phyloP scores from a whole-genome alignment of 2,329 filamentous ascomycete species.

The Ceratocystis destructans region DNA sequence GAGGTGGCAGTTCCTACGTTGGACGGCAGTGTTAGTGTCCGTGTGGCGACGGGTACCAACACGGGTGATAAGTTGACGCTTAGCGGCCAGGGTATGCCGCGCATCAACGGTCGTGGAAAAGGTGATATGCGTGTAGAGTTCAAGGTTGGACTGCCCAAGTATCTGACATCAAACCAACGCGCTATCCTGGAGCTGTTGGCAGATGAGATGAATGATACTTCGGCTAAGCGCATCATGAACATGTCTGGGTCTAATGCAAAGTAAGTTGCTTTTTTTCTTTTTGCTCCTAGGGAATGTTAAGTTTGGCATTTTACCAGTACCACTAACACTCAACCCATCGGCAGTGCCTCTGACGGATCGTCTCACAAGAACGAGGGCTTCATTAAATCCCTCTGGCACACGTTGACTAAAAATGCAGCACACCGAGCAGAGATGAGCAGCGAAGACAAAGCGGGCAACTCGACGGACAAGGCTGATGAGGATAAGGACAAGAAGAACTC shows the following conservation, averaged over 20 bases:
- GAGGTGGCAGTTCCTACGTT: slow-evolving; percentile 82
- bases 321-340: background rate
- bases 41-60: slow-evolving; percentile 78
- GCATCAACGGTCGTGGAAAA: slow-evolving; percentile 52
- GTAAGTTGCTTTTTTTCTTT: slow-evolving; percentile 30
- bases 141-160: slow-evolving; percentile 90
- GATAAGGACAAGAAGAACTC: slow-evolving; percentile 21
- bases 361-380: slow-evolving; percentile 74
- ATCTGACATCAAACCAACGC: slow-evolving; percentile 77
- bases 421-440: slow-evolving; percentile 32
- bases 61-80: slow-evolving; percentile 87
- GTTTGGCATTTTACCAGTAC: background rate
- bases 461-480: slow-evolving; percentile 19
- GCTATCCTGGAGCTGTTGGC: slow-evolving; percentile 91
- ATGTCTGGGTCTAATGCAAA: slow-evolving; percentile 31
- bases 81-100: slow-evolving; percentile 86
- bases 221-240: slow-evolving; percentile 85
- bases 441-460: slow-evolving; percentile 21
- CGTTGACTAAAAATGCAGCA: slow-evolving; percentile 61
- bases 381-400: slow-evolving; percentile 86
- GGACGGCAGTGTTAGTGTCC: slow-evolving; percentile 79
- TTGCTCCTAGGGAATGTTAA: background rate
- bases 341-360: slow-evolving; percentile 19
- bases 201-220: slow-evolving; percentile 89
- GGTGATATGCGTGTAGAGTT: slow-evolving; percentile 92